Base-by-base conservation (phyloP, 1,284 basidiomycete genomes). In the Trametes pubescens region DNA sequence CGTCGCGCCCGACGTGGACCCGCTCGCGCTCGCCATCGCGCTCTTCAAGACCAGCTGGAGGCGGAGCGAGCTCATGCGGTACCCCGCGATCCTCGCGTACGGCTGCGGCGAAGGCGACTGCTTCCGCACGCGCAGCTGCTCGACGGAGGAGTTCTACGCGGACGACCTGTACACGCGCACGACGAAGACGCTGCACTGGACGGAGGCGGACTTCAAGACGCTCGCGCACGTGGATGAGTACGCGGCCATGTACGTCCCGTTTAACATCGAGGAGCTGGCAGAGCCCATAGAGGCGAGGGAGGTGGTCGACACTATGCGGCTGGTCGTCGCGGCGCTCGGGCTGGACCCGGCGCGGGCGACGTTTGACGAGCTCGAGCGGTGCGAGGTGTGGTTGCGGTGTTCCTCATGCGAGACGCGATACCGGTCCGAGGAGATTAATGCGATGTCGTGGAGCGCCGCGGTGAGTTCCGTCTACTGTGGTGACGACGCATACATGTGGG, bases 301-400 rank as follows among this genome's bases (percentile, higher is more conserved):
- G 18, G 18, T 32, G 9, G 35, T 54, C 13, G 38, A 26, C 16
- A 18, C 9, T 7, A 29, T 54, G 52, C 52, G 52, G 22, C 5
- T 13, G 16, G 43, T 54, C 52, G 38, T 54, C 52, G 8, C 16
- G 16, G 52, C 38, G 24, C 24, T 54, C 13, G 52, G 52, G 3
- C 40, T 54, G 6, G 40, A 54, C 26, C 52, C 52, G 22, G 40
- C 40, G 26, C 11, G 40, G 16, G 24, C 52, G 26, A 44, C 52
- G 40, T 8, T 29, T 11, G 52, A 54, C 16, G 52, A 54, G 22
- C 22, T 54, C 14, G 38, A 54, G 22, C 4, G 8, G 8, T 18
- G 18, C 40, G 40, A 32, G 5, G 26, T 29, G 24, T 40, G 38
- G 52, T 38, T 54, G 13, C 52, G 40, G 7, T 54, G 52, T 26